Evolutionary conservation across 1,139 yeast species (phyloP).

Genomic region (Geotrichum europaeum): DNA sequence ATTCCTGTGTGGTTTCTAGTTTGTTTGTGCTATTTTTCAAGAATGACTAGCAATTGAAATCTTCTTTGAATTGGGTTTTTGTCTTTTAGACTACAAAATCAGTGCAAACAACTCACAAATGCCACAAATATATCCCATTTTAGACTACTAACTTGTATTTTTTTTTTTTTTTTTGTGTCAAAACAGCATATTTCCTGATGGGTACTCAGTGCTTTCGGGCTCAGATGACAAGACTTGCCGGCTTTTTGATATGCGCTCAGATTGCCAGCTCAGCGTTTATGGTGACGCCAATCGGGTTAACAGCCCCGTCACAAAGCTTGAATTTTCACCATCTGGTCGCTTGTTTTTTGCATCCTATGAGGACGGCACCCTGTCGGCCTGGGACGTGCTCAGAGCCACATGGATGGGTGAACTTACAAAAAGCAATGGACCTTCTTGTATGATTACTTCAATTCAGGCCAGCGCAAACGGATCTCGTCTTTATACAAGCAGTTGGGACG

Average conservation of each 20-base stretch:
- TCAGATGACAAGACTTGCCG: constrained; percentile 75
- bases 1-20: not conserved
- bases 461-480: constrained; percentile 62
- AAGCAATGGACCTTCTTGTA: constrained; percentile 35
- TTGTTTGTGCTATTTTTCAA: too few species aligned
- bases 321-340: constrained; percentile 72
- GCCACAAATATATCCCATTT: too few species aligned
- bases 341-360: constrained; percentile 70
- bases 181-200: constrained; percentile 54
- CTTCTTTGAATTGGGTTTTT: too few species aligned
- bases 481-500: constrained; percentile 36
- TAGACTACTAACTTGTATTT: not conserved
- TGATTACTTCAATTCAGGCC: constrained; percentile 57
- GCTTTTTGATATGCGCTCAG: constrained; percentile 71
- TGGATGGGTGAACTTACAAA: constrained; percentile 46
- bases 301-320: constrained; percentile 52
- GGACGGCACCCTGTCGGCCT: constrained; percentile 65
- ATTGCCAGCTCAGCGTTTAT: constrained; percentile 58
- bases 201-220: constrained; percentile 53
- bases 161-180: not conserved
- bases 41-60: too few species aligned
- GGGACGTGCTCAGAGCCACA: constrained; percentile 70
- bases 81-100: too few species aligned
- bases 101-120: too few species aligned
- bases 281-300: constrained; percentile 33